These are phyloP conservation scores for Irpex sp. DNA, from an alignment of 1,284 basidiomycete genomes.

Conservation along the genomic window DNA sequence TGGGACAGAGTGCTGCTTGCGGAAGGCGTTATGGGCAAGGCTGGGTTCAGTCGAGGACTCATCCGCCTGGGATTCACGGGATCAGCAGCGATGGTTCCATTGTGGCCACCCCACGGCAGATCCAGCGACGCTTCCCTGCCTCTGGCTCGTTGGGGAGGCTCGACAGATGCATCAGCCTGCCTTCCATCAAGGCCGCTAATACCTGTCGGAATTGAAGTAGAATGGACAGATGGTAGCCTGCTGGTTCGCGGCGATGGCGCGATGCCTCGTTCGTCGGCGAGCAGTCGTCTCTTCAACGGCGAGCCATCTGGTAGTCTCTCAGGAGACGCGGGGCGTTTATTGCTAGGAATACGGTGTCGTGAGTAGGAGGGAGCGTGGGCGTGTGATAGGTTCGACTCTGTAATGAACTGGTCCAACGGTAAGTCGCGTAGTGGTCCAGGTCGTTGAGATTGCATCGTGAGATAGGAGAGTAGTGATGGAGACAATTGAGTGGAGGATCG, in stretches of 20 bases:
- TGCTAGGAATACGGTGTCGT: conserved; percentile 19
- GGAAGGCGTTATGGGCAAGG: background rate
- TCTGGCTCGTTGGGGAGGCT: background rate
- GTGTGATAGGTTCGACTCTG: conserved; percentile 16
- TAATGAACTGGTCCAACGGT: conserved; percentile 51
- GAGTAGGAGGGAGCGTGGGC: conserved; percentile 16
- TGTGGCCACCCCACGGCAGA: background rate
- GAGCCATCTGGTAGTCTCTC: background rate
- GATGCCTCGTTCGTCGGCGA: conserved; percentile 52
- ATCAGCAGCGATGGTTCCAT: background rate
- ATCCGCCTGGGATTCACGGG: background rate
- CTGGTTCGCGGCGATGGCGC: conserved; percentile 33
- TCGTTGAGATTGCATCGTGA: conserved; percentile 6
- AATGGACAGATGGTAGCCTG: conserved; percentile 28
- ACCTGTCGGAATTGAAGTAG: background rate
- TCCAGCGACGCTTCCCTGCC: background rate
- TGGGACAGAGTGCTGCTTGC: background rate
- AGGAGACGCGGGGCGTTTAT: conserved; percentile 57
- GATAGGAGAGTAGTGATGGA: background rate
- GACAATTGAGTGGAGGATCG: background rate
- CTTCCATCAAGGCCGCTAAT: background rate
- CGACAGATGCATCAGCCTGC: background rate
- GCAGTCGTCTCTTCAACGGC: conserved; percentile 39
- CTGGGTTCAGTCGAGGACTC: background rate
- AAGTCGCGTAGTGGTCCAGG: conserved; percentile 43